These are phyloP conservation scores for Curvularia verruculosa DNA, from an alignment of 2,329 filamentous ascomycete genomes.

Conservation along the genomic window DNA sequence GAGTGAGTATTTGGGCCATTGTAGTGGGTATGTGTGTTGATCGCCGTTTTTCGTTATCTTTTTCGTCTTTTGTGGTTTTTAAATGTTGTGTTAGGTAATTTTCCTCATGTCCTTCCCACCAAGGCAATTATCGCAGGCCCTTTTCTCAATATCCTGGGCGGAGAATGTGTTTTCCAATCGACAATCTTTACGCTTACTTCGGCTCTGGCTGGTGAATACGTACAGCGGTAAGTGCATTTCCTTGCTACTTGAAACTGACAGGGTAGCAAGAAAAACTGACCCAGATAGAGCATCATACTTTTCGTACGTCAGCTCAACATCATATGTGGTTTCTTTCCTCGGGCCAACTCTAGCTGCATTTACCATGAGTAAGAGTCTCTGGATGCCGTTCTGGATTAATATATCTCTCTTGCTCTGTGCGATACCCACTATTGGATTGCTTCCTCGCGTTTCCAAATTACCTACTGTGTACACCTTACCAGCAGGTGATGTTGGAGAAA, in stretches of 20 bases:
- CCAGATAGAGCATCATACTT: slow-evolving; percentile 42
- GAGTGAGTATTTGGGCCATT: slow-evolving; percentile 41
- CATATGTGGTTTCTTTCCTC: slow-evolving; percentile 45
- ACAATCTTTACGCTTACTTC: slow-evolving; percentile 45
- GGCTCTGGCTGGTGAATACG: slow-evolving; percentile 39
- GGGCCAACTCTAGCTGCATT: slow-evolving; percentile 45
- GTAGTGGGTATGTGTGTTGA: slow-evolving; percentile 33
- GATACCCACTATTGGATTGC: slow-evolving; percentile 31
- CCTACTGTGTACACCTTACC: background rate
- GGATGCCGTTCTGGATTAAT: slow-evolving; percentile 47
- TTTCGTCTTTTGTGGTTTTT: background rate
- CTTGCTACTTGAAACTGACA: background rate
- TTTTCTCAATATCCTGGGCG: slow-evolving; percentile 41
- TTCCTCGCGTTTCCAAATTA: slow-evolving; percentile 19
- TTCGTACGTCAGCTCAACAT: slow-evolving; percentile 43
- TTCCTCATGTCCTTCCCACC: slow-evolving; percentile 33
- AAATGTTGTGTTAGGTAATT: slow-evolving; percentile 29
- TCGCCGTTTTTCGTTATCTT: background rate
- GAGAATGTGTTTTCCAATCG: slow-evolving; percentile 47
- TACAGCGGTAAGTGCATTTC: slow-evolving; percentile 31
- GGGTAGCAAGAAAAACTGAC: background rate
- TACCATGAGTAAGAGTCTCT: slow-evolving; percentile 44
- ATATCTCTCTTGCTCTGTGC: slow-evolving; percentile 37
- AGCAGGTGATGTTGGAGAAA: background rate
- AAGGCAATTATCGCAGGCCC: slow-evolving; percentile 42